These are phyloP conservation scores for Herpetomonas samuelpessoai DNA, from an alignment of 208 protist genomes.

Conservation along the genomic window DNA sequence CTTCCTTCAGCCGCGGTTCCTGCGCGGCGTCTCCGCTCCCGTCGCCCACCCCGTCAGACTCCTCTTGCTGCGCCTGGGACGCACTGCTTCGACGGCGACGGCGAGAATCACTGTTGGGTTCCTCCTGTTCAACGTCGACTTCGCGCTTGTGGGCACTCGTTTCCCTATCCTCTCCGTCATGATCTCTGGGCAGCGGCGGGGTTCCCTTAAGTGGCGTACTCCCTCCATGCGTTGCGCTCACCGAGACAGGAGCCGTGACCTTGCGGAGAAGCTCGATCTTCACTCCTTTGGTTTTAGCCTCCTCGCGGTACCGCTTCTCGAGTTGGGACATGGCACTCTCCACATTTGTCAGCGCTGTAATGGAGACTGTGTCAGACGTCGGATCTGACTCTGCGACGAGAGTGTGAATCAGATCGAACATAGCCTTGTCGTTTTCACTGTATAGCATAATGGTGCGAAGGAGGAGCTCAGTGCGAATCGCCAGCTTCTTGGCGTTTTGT, in stretches of 20 bases:
- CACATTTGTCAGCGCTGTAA: neutral
- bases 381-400: constrained; percentile 22
- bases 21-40: neutral
- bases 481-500: constrained; percentile 26
- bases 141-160: neutral
- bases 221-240: neutral
- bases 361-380: constrained; percentile 19
- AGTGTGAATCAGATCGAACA: constrained; percentile 28
- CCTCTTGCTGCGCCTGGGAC: too few relatives aligned
- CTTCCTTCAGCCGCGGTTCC: neutral
- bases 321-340: neutral
- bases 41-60: neutral
- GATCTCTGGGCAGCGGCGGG: too few relatives aligned
- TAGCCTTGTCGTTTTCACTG: constrained; percentile 14
- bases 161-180: neutral
- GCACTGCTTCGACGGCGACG: too few relatives aligned
- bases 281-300: neutral
- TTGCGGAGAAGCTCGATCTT: neutral
- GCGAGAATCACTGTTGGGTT: too few relatives aligned
- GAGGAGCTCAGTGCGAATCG: constrained; percentile 46
- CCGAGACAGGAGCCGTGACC: neutral
- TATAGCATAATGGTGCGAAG: constrained; percentile 44
- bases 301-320: neutral
- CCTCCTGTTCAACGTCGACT: neutral
- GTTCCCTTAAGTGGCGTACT: too few relatives aligned